Conservation (phyloP, 2,329 filamentous ascomycete species). For the Colletotrichum agaves region DNA sequence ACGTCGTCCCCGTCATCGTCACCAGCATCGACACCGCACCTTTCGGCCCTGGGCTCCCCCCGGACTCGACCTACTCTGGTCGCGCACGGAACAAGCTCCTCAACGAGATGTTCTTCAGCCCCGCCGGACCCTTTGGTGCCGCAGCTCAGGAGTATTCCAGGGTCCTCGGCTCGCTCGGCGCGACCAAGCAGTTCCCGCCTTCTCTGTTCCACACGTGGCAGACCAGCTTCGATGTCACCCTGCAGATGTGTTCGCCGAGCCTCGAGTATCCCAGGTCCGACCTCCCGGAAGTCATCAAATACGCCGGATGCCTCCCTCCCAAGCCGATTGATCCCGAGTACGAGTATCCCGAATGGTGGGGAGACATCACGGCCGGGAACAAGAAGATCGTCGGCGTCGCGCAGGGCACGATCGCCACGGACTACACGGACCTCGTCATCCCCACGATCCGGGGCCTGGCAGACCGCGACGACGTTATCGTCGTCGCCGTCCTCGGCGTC, state of each 20-base stretch:
- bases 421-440: conserved; percentile 54
- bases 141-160: conserved; percentile 40
- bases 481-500: conserved; percentile 47
- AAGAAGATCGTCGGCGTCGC: conserved; percentile 57
- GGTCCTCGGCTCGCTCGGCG: conserved; percentile 45
- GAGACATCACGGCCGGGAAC: conserved; percentile 48
- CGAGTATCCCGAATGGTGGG: conserved; percentile 57
- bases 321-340: conserved; percentile 45
- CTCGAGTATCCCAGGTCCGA: conserved; percentile 53
- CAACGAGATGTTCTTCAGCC: conserved; percentile 38
- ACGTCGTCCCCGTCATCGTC: conserved; percentile 49
- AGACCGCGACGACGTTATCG: conserved; percentile 50
- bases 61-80: conserved; percentile 50
- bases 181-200: conserved; percentile 38
- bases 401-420: conserved; percentile 57
- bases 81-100: conserved; percentile 47
- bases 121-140: conserved; percentile 41
- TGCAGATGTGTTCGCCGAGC: conserved; percentile 52
- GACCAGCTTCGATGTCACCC: conserved; percentile 46
- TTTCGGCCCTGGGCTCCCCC: conserved; percentile 51
- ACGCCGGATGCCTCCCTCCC: conserved; percentile 54
- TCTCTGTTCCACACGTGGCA: conserved; percentile 45
- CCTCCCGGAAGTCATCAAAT: conserved; percentile 52
- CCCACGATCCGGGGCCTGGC: conserved; percentile 57
- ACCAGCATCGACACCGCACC: conserved; percentile 52